Evolutionary conservation across 352 stramenopile species (phyloP).

Genomic region (Phytophthora niederhauseri): DNA sequence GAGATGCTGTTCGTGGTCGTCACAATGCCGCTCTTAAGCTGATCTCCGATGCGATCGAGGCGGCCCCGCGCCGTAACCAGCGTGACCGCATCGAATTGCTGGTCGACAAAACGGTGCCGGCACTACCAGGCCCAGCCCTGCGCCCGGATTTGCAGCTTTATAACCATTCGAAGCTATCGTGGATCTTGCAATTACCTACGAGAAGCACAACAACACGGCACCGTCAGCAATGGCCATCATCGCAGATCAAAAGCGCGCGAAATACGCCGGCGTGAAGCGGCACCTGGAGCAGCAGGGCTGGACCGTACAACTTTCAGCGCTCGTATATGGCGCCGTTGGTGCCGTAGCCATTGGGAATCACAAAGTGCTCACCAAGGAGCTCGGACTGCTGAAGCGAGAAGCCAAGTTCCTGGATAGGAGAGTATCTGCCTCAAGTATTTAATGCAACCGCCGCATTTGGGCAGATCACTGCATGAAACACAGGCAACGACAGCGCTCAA

Average conservation of each 20-base stretch:
- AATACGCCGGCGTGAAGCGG: not conserved
- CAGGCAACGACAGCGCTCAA: slow-evolving; percentile 3
- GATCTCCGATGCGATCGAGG: not conserved
- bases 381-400: slow-evolving; percentile 11
- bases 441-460: slow-evolving; percentile 16
- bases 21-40: not conserved
- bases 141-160: not conserved
- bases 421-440: slow-evolving; percentile 8
- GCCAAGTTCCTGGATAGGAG: slow-evolving; percentile 10
- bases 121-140: not conserved
- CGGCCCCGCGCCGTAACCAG: not conserved
- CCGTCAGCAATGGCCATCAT: not conserved
- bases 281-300: not conserved
- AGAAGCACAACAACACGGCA: not conserved
- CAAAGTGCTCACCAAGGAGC: slow-evolving; percentile 6
- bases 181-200: not conserved
- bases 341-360: not conserved
- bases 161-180: not conserved
- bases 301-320: slow-evolving; percentile 3
- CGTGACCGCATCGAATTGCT: not conserved
- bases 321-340: slow-evolving; percentile 16
- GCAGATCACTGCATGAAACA: slow-evolving; percentile 11
- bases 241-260: not conserved
- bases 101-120: not conserved
- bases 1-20: not conserved